Conservation (phyloP, 2,329 filamentous ascomycete species). For the Dothistroma pini region DNA sequence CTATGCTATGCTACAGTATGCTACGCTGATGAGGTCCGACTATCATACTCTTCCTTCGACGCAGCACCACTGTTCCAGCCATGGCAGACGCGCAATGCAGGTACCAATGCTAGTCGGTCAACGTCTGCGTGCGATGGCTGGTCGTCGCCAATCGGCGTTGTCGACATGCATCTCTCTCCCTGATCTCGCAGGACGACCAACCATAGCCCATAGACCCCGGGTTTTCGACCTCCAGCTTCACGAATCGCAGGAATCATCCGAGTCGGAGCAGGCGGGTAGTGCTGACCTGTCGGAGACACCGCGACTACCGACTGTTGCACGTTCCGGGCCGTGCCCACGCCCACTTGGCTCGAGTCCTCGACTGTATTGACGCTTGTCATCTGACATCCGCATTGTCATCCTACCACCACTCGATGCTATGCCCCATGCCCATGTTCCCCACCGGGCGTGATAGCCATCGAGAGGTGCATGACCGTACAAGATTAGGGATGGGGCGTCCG, state of each 20-base stretch:
- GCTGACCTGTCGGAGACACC: too few relatives aligned
- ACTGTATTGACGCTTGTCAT: too few relatives aligned
- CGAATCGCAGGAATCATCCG: not conserved
- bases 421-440: too few relatives aligned
- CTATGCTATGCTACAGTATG: not conserved
- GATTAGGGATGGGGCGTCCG: too few relatives aligned
- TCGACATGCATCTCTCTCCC: not conserved
- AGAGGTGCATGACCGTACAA: too few relatives aligned
- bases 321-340: too few relatives aligned
- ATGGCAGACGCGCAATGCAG: constrained; percentile 2
- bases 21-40: not conserved
- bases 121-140: constrained; percentile 3
- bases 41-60: not conserved
- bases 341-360: too few relatives aligned
- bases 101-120: constrained; percentile 2
- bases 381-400: too few relatives aligned
- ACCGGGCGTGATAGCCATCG: too few relatives aligned
- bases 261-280: too few relatives aligned
- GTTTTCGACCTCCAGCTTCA: not conserved
- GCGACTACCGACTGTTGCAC: too few relatives aligned
- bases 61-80: not conserved
- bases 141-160: not conserved
- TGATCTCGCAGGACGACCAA: not conserved
- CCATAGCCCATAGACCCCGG: not conserved
- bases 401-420: too few relatives aligned